Base-by-base conservation (phyloP, 495 filamentous ascomycete species). In the Penicillium coffeae region DNA sequence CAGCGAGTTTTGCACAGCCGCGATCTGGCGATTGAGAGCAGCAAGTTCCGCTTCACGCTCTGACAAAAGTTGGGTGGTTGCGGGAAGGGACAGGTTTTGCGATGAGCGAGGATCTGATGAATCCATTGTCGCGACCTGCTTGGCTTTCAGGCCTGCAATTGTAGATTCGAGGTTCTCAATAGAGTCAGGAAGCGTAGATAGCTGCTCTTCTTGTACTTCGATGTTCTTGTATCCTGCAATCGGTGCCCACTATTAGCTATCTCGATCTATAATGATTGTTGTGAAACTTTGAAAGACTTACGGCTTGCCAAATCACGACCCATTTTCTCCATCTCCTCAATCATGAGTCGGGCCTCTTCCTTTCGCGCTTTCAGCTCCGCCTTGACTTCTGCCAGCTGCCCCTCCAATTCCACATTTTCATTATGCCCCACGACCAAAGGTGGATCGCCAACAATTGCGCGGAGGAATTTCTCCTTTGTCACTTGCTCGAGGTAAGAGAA, bases 401-500 rank as follows among this genome's bases (percentile, higher is more conserved):
- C 76, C 63, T 95, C 91, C 22, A 96, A 73, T 45, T 87, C 85
- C 14, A 85, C 77, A 63, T 95, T 96, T 52, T 96, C 90, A 55
- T 84, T 77, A 36, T 85, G 79, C 13, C 85, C 85, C 47, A 95
- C 86, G 34, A 96, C 83, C 12, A 89, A 74, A 1, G 90, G 92
- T 30, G 90, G 88, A 46, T 96, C 89, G 54, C 86, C 87, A 14
- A 92, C 89, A 71, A 96, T 96, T 51, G 89, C 88, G 71, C 94
- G 93, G 47, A 96, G 80, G 57, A 86, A 81, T 67, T 96, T 93
- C 55, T 97, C 92, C 75, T 96, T 96, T 64, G 86, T 94, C 63
- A 96, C 94, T 84, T 94, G 72, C 48, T 71, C 65, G 48, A 71
- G 60, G 58, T 80, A 97, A 55, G 88, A 94, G 74, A 97, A 97